Evolutionary conservation across 2,329 filamentous ascomycete species (phyloP).

Genomic region (Aaosphaeria pasadenensis): DNA sequence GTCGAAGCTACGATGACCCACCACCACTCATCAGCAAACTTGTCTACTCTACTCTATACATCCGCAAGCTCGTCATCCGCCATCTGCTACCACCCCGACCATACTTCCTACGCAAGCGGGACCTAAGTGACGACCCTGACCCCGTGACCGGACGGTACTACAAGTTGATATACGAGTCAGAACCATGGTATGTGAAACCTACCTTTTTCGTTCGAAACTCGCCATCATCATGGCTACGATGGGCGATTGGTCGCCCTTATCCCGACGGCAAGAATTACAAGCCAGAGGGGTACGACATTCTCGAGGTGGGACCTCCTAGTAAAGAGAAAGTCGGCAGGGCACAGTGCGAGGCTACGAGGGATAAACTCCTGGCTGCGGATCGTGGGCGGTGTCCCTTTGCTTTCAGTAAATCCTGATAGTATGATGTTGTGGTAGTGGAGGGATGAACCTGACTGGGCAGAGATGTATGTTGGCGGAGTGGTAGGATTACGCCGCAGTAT

Average conservation of each 20-base stretch:
- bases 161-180: constrained; percentile 13
- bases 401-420: background rate
- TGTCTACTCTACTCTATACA: constrained; percentile 48
- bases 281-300: constrained; percentile 53
- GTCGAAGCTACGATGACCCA: constrained; percentile 18
- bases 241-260: constrained; percentile 64
- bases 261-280: constrained; percentile 54
- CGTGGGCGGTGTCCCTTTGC: constrained; percentile 32
- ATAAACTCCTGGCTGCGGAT: constrained; percentile 18
- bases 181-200: constrained; percentile 30
- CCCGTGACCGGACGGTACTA: constrained; percentile 34
- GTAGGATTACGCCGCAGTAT: too few species aligned
- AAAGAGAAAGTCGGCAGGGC: constrained; percentile 48
- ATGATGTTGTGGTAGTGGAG: background rate
- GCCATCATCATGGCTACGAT: constrained; percentile 20
- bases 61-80: constrained; percentile 56
- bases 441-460: too few species aligned
- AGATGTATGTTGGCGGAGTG: too few species aligned
- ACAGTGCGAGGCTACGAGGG: constrained; percentile 21
- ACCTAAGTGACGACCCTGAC: constrained; percentile 47
- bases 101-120: constrained; percentile 25
- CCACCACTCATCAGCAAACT: constrained; percentile 36
- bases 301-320: constrained; percentile 61
- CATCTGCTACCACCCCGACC: constrained; percentile 60
- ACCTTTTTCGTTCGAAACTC: constrained; percentile 15